Base-by-base conservation (phyloP, 2,329 filamentous ascomycete species). In the Akanthomyces uredinophilus region DNA sequence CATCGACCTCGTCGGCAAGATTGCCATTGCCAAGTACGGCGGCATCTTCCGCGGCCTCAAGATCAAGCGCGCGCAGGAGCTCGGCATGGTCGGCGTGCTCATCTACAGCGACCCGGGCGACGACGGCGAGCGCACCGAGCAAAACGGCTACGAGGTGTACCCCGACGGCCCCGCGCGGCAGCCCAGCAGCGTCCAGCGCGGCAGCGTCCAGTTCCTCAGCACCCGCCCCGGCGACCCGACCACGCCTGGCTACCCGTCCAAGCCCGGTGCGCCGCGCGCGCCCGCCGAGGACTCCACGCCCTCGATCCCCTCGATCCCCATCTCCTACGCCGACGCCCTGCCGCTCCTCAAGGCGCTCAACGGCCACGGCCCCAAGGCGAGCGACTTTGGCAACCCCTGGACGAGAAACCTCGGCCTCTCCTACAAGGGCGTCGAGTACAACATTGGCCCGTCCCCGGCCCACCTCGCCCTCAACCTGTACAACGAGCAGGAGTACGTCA, bases 161-260 rank as follows among this genome's bases (percentile, higher is more conserved):
- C 94, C 94, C 0, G 80, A 92, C 16, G 94, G 95, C 0, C 92
- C 93, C 16, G 94, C 92, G 0, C 84, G 94, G 63, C 87, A 98
- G 68, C 91, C 92, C 3, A 94, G 88, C 74, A 91, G 90, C 68
- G 92, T 98, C 13, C 93, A 98, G 76, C 83, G 94, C 67, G 94
- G 94, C 65, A 96, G 92, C 71, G 86, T 88, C 8, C 87, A 95
- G 74, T 96, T 91, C 69, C 75, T 96, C 64, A 92, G 88, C 79
- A 79, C 81, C 66, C 81, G 77, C 59, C 85, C 80, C 64, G 88
- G 89, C 65, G 84, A 98, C 70, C 94, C 94, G 72, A 96, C 95
- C 0, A 98, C 95, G 0, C 92, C 92, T 20, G 95, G 95, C 13
- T 97, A 96, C 70, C 90, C 94, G 8, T 96, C 92, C 0, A 94